Base-by-base conservation (phyloP, 2,329 filamentous ascomycete genomes). In the Apiospora koreana region DNA sequence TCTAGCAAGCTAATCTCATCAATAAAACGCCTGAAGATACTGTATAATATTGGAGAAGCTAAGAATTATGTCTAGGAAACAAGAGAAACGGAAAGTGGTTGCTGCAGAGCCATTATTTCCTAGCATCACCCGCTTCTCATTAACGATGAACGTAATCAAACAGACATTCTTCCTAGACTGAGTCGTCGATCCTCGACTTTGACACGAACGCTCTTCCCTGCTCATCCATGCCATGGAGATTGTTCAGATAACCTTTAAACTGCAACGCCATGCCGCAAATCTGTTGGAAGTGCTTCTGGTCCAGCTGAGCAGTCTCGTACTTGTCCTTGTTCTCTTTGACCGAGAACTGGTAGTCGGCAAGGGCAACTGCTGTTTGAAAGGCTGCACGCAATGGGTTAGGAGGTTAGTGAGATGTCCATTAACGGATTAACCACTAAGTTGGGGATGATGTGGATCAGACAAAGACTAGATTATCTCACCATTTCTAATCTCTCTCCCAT, bases 221-320 rank as follows among this genome's bases (percentile, higher is more conserved):
- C 48, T 68, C 67, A 25, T 68, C 67, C 23, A 41, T 21, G 2
- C 67, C 67, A 28, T 68, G 67, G 1, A 68, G 46, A 12, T 41
- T 54, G 5, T 58, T 43, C 10, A 68, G 50, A 23, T 71, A 71
- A 5, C 54, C 31, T 23, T 69, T 71, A 67, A 71, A 71, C n/a
- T 50, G 54, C 14, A 69, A 62, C 42, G 69, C 69, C 23, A 69
- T 69, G 14, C 54, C 46, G 25, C 67, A 69, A 9, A 71, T 68
- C n/a, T 71, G 43, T n/a, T 69, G 42, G 28, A 69, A 69, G 43
- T 71, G 67, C 28, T 50, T 48, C 2, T 18, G 31, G 25, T 41
- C 43, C 41, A 71, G 31, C 16, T 43, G 21, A 25, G 67, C 45
- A 2, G 8, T 45, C 14, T 71, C 67, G 35, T 41, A 12, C 5